Percentiles rank a stretch among this genome's conserved stretches.
These are phyloP conservation scores for Hortiboletus rubellus DNA, from an alignment of 1,284 basidiomycete genomes.

Conservation along the genomic window DNA sequence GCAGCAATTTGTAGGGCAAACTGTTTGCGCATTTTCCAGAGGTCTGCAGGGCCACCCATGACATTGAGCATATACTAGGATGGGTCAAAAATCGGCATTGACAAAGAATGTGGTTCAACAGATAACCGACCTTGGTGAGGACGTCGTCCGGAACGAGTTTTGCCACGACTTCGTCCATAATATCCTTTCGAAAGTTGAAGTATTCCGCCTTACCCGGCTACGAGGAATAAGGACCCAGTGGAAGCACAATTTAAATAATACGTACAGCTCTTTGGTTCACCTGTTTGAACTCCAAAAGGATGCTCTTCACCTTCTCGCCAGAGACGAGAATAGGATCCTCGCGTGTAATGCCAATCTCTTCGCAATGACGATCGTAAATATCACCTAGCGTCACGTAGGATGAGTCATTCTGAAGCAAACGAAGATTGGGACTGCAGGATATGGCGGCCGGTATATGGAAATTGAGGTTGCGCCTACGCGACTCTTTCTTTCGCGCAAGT, in stretches of 20 bases:
- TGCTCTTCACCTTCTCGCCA: conserved; percentile 79
- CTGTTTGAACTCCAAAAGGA: conserved; percentile 62
- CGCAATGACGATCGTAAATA: conserved; percentile 91
- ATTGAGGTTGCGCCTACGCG: conserved; percentile 85
- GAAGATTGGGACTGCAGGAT: conserved; percentile 81
- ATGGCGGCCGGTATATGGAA: conserved; percentile 93
- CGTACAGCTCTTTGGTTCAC: conserved; percentile 51
- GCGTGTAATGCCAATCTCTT: conserved; percentile 72
- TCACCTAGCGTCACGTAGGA: conserved; percentile 93
- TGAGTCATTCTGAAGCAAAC: conserved; percentile 89
- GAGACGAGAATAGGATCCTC: conserved; percentile 89
- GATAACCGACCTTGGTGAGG: conserved; percentile 68
- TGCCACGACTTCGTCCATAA: conserved; percentile 85
- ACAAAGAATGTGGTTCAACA: background rate
- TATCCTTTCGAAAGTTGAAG: conserved; percentile 79
- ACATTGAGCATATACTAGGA: conserved; percentile 85
- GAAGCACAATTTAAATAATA: conserved; percentile 14
- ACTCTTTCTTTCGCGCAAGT: conserved; percentile 87
- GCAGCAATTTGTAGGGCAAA: conserved; percentile 91
- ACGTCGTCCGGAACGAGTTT: conserved; percentile 94
- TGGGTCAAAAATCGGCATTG: conserved; percentile 5
- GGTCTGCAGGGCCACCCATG: conserved; percentile 82
- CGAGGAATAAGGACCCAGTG: conserved; percentile 4
- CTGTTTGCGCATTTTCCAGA: conserved; percentile 98
- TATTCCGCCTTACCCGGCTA: conserved; percentile 71